phyloP scores from a whole-genome alignment of 2,329 filamentous ascomycete genomes.

The Arthroderma uncinatum region DNA sequence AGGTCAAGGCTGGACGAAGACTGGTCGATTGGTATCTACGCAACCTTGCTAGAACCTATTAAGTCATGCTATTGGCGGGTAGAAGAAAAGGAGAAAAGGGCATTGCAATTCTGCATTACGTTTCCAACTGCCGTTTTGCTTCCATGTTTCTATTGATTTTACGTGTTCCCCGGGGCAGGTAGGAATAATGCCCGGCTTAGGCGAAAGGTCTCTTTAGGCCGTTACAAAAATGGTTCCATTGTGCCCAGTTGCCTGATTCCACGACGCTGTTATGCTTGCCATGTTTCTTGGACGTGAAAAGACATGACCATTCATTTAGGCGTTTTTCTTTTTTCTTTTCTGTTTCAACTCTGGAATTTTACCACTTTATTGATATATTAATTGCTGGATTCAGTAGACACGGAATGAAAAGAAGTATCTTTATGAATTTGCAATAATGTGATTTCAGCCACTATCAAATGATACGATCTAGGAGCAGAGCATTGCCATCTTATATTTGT shows the following conservation, averaged over 20 bases:
- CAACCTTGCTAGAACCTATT: constrained; percentile 93
- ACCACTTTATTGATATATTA: constrained; percentile 1
- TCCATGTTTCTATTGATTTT: background rate
- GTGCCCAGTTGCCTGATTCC: background rate
- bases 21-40: constrained; percentile 98
- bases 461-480: background rate
- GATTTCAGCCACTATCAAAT: background rate
- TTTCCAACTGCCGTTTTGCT: background rate
- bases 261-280: background rate
- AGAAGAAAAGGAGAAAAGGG: background rate
- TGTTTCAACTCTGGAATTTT: background rate
- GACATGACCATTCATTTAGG: background rate
- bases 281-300: background rate
- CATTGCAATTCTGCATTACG: constrained; percentile 2
- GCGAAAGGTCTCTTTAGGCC: background rate
- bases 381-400: constrained; percentile 3
- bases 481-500: background rate
- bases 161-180: background rate
- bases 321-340: background rate
- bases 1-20: constrained; percentile 95
- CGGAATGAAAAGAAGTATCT: background rate
- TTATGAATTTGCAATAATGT: background rate
- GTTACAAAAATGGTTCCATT: background rate
- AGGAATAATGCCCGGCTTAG: background rate
- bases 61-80: constrained; percentile 21